phyloP scores from a whole-genome alignment of 2,329 filamentous ascomycete genomes.

The Colletotrichum godetiae region DNA sequence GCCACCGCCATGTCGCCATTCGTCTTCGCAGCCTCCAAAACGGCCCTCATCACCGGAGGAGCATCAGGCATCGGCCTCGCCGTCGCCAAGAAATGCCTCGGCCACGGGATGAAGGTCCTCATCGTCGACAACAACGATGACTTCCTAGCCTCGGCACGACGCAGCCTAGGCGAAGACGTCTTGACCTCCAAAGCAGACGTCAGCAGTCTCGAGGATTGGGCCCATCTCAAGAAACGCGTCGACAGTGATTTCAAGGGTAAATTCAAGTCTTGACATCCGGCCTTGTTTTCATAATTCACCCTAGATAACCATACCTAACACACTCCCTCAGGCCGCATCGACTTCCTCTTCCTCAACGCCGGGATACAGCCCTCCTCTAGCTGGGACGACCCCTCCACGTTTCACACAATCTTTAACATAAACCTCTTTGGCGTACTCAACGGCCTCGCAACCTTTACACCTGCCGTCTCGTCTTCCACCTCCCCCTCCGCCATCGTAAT shows the following conservation, averaged over 20 bases:
- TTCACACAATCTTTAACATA: conserved; percentile 67
- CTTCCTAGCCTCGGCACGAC: conserved; percentile 61
- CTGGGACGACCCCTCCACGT: conserved; percentile 68
- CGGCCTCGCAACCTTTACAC: conserved; percentile 77
- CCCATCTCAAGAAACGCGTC: conserved; percentile 58
- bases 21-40: conserved; percentile 48
- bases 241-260: conserved; percentile 55
- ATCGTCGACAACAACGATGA: conserved; percentile 74
- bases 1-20: neutral
- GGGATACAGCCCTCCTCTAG: conserved; percentile 65
- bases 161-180: conserved; percentile 48
- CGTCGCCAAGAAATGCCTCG: conserved; percentile 75
- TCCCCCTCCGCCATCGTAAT: conserved; percentile 73
- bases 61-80: conserved; percentile 83
- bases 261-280: too few species aligned
- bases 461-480: conserved; percentile 55
- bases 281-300: too few species aligned
- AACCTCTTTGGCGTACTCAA: conserved; percentile 84
- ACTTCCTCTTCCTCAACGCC: conserved; percentile 81
- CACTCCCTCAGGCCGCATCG: conserved; percentile 66
- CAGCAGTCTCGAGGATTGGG: conserved; percentile 68
- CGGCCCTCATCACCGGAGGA: conserved; percentile 83
- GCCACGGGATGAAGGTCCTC: conserved; percentile 76
- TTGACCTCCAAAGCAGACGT: conserved; percentile 72
- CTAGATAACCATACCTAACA: too few species aligned